These are phyloP conservation scores for Erysimum cheiri DNA, from an alignment of 441 rosid species.

Conservation along the genomic window DNA sequence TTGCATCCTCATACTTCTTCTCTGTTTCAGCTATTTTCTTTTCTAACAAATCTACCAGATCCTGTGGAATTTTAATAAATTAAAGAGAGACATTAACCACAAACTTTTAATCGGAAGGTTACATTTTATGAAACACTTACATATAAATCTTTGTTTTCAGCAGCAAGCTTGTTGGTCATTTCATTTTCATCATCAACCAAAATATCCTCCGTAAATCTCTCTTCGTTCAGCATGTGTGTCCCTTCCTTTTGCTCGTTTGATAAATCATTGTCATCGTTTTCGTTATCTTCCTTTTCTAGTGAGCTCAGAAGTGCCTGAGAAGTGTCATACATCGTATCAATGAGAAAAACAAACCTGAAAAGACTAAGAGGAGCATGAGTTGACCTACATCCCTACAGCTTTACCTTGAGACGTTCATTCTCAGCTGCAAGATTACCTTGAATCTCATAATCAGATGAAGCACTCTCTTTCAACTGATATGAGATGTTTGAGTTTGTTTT, in stretches of 20 bases:
- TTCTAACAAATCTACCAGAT: slow-evolving; percentile 73
- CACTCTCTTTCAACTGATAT: slow-evolving; percentile 41
- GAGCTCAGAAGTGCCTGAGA: slow-evolving; percentile 42
- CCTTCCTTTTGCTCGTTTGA: slow-evolving; percentile 33
- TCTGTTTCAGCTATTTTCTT: slow-evolving; percentile 84
- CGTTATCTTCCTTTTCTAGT: slow-evolving; percentile 26
- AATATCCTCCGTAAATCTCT: slow-evolving; percentile 28
- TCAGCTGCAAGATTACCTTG: slow-evolving; percentile 70
- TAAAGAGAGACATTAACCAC: slow-evolving; percentile 31
- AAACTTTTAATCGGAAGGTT: slow-evolving; percentile 2
- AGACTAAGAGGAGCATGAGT: slow-evolving; percentile 10
- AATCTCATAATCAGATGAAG: slow-evolving; percentile 47
- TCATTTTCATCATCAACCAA: slow-evolving; percentile 51
- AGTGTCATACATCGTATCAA: slow-evolving; percentile 14
- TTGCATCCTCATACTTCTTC: slow-evolving; percentile 80
- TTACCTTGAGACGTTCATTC: slow-evolving; percentile 86
- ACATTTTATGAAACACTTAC: slow-evolving; percentile 43
- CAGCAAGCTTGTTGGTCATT: slow-evolving; percentile 59
- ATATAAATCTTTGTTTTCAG: slow-evolving; percentile 86
- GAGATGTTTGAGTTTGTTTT: slow-evolving; percentile 38
- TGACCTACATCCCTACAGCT: slow-evolving; percentile 3
- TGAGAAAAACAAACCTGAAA: slow-evolving; percentile 24
- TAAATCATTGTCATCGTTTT: slow-evolving; percentile 20
- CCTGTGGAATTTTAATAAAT: slow-evolving; percentile 51
- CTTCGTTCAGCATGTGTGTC: slow-evolving; percentile 29